Base-by-base conservation (phyloP, 352 stramenopile species). In the Globisporangium yorkense region DNA sequence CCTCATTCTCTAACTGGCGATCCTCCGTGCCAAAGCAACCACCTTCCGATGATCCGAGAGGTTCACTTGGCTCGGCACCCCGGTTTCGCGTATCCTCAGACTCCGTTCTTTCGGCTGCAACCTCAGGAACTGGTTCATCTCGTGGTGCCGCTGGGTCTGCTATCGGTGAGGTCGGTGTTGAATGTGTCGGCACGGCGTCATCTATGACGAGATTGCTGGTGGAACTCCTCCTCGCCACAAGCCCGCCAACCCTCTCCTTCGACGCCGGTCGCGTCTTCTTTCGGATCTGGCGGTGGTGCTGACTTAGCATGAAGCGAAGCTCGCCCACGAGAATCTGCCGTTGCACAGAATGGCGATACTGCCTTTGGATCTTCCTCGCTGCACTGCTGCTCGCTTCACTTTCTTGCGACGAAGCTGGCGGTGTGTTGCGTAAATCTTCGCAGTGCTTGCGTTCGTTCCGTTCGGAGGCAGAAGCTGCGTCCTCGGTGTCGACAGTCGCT, bases 271-370 rank as follows among this genome's bases (percentile, higher is more conserved):
- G 63, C 0, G 62, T 54, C 33, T 71, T 71, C 60, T 69, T 68
- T 12, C 68, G 53, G 33, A 52, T 40, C 24, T 77, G 60, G 0
- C 72, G 71, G 13, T 62, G 57, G 15, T 79, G 56, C 21, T 77
- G 67, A 18, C 56, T 64, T 43, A 79, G 29, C n/a, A 77, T 43
- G 46, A 77, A 82, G 7, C 55, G 66, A 12, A 82, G 58, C 48
- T 82, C 70, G 20, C 77, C 72, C 9, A 65, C 20, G 37, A 82
- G 44, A 2, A 77, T 29, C 47, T 68, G 62, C 5, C 72, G 65
- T 5, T 57, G 59, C 13, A 59, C 39, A 55, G 74, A 77, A 29
- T 59, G 66, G 46, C 68, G 70, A 53, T 80, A 82, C 43, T 77
- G 73, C 3, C 47, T 51, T 65, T 80, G 70, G 24, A 82, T 77